Conservation (phyloP, 805 yeast genomes). For the Candida namnaoensis region DNA sequence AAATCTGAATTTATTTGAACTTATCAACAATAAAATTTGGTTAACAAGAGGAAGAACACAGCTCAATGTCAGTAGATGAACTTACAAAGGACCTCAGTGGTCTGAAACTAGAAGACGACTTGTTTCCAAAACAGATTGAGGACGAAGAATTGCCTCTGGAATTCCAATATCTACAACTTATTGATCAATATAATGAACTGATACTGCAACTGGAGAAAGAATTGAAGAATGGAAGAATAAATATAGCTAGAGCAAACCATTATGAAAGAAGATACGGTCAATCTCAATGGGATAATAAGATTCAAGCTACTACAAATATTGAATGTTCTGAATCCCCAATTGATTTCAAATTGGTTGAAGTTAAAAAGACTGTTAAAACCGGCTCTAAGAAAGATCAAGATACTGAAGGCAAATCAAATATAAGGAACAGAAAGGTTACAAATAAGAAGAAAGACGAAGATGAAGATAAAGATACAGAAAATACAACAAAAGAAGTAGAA, state of each 20-base stretch:
- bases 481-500: background rate
- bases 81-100: background rate
- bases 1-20: too few relatives aligned
- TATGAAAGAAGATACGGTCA: conserved; percentile 26
- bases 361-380: too few relatives aligned
- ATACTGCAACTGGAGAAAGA: conserved; percentile 1
- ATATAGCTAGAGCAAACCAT: conserved; percentile 38
- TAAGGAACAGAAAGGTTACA: conserved; percentile 6
- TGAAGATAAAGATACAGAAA: background rate
- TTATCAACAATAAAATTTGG: too few relatives aligned
- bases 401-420: background rate
- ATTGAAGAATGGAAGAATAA: conserved; percentile 25
- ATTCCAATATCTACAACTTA: conserved; percentile 1
- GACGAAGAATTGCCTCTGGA: background rate
- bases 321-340: too few relatives aligned
- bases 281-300: conserved; percentile 30
- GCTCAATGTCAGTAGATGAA: too few relatives aligned
- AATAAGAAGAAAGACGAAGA: background rate
- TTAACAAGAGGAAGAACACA: too few relatives aligned
- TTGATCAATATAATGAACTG: conserved; percentile 7
- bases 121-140: background rate
- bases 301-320: conserved; percentile 16
- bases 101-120: background rate
- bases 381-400: too few relatives aligned
- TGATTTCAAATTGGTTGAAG: too few relatives aligned